phyloP scores from a whole-genome alignment of 139 green algal genomes.

The Chlorella sp. region DNA sequence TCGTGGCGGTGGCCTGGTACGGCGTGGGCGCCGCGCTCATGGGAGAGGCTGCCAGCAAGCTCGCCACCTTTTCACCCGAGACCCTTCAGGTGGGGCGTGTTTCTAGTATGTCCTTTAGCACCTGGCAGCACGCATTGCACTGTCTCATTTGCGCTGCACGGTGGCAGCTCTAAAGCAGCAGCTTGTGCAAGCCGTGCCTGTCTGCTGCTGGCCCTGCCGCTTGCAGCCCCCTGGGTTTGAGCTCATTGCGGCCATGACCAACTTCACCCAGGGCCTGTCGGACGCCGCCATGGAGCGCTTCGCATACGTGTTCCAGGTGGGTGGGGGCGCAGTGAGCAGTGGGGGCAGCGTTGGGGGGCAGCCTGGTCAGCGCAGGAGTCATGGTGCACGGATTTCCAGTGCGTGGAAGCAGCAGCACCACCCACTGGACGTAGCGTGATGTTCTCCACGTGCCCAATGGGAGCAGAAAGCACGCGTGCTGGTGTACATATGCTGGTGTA shows the following conservation, averaged over 20 bases:
- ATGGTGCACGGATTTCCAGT: no score
- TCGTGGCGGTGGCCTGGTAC: not conserved
- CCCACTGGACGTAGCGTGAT: not conserved
- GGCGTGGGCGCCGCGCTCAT: not conserved
- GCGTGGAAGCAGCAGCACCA: no score
- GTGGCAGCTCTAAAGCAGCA: not conserved
- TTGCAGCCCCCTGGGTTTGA: not conserved
- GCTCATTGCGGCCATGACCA: not conserved
- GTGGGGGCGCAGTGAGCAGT: no score
- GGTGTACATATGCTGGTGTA: not conserved
- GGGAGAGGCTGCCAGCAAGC: not conserved
- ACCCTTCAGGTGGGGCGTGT: conserved; percentile 1
- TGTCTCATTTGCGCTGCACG: no score
- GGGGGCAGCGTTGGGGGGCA: no score
- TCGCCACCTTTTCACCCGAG: not conserved
- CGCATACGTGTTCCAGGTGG: not conserved
- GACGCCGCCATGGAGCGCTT: conserved; percentile 4
- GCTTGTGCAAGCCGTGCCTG: not conserved
- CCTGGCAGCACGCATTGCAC: no score
- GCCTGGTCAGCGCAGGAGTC: no score
- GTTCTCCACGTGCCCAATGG: not conserved
- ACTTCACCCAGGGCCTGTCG: not conserved
- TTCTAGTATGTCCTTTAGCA: no score
- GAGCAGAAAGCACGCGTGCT: not conserved
- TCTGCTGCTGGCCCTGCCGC: not conserved